Conservation (phyloP, 2,329 filamentous ascomycete species). For the Talaromyces amestolkiae region DNA sequence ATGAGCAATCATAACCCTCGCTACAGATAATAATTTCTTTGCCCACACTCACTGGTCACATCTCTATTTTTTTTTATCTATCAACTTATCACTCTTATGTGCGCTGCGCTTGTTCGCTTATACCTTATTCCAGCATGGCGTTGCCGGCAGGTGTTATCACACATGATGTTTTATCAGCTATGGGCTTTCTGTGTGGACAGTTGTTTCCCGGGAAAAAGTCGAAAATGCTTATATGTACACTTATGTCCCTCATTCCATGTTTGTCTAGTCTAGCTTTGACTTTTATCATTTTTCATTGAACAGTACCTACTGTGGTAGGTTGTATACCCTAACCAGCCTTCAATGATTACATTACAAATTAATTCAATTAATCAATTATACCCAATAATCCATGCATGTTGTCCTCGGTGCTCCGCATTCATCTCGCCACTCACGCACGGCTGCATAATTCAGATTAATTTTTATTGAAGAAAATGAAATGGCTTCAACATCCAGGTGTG, state of each 20-base stretch:
- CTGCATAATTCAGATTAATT: neutral
- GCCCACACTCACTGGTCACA: neutral
- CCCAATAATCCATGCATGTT: too few species aligned
- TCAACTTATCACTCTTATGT: neutral
- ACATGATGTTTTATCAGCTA: neutral
- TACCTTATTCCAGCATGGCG: slow-evolving; percentile 18
- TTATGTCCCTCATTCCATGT: slow-evolving; percentile 1
- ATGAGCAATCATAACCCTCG: slow-evolving; percentile 15
- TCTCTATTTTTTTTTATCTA: neutral
- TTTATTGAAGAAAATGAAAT: neutral
- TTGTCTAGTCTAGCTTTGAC: neutral
- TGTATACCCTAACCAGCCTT: neutral
- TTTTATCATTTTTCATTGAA: neutral
- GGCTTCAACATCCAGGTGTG: neutral
- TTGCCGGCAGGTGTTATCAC: slow-evolving; percentile 17
- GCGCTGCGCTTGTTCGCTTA: slow-evolving; percentile 9
- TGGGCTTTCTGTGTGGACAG: slow-evolving; percentile 2
- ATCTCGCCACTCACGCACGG: neutral
- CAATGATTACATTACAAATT: neutral
- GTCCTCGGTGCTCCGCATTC: neutral
- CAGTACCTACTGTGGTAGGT: neutral
- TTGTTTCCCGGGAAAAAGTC: neutral
- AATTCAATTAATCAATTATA: neutral
- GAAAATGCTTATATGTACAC: slow-evolving; percentile 1
- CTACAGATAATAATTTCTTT: neutral